Percentiles rank a stretch among this genome's conserved stretches.
Evolutionary conservation across 345 rosid genomes (phyloP).

Genomic region (Eucalyptus pauciflora): DNA sequence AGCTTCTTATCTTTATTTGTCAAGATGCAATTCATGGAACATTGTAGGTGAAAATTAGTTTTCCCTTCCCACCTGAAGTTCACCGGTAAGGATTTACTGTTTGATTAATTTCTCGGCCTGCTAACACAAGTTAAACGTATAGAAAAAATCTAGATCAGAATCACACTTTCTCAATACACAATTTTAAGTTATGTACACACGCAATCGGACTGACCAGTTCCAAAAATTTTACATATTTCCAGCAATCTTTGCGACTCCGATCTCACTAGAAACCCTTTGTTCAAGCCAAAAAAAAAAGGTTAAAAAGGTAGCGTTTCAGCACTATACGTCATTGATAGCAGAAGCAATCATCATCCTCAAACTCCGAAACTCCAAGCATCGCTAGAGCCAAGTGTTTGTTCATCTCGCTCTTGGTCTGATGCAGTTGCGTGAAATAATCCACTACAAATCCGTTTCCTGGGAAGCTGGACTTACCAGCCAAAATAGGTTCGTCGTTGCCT

Average conservation of each 20-base stretch:
- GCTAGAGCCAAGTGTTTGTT: constrained; percentile 79
- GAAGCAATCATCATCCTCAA: constrained; percentile 52
- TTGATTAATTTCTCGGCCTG: neutral
- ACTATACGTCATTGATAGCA: constrained; percentile 27
- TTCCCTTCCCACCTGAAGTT: neutral
- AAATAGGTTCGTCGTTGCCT: constrained; percentile 39
- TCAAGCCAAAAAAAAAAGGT: neutral
- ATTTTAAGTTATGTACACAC: constrained; percentile 15
- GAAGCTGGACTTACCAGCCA: constrained; percentile 21
- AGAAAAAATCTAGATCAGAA: neutral
- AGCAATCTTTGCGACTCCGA: neutral
- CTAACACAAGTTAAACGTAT: neutral
- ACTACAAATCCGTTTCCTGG: constrained; percentile 29
- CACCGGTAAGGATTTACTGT: neutral
- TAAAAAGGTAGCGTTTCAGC: neutral
- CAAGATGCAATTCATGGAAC: neutral
- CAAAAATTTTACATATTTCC: neutral
- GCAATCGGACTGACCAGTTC: neutral
- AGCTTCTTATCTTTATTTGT: neutral
- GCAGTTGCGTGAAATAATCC: constrained; percentile 54
- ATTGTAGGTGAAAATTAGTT: neutral
- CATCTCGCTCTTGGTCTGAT: constrained; percentile 67
- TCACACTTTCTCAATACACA: neutral
- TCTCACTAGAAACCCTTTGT: neutral
- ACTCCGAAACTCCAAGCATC: constrained; percentile 75